phyloP scores from a whole-genome alignment of 352 stramenopile genomes.

The Blastocystis sp. region DNA sequence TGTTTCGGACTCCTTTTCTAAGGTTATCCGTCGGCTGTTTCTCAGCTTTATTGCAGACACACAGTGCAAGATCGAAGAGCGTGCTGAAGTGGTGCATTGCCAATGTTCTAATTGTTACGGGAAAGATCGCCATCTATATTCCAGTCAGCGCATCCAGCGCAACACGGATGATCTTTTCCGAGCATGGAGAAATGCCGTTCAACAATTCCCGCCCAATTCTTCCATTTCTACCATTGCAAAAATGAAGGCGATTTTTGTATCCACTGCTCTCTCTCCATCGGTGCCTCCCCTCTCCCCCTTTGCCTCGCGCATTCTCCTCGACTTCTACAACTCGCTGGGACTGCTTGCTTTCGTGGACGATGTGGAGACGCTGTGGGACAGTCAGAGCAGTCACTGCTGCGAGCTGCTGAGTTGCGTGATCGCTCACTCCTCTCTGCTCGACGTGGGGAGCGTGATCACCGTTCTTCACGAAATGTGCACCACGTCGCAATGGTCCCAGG shows the following conservation, averaged over 20 bases:
- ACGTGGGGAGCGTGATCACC: background rate
- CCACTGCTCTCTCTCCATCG: too few relatives aligned
- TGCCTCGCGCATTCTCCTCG: background rate
- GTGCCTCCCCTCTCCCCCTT: background rate
- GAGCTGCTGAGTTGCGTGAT: background rate
- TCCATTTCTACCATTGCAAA: background rate
- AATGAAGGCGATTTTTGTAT: background rate
- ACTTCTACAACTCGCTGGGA: background rate
- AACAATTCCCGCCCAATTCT: background rate
- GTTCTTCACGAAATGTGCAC: background rate
- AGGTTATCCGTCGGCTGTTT: background rate
- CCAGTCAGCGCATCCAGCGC: background rate
- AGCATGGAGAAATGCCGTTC: background rate
- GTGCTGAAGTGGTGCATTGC: background rate
- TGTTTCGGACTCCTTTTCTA: background rate
- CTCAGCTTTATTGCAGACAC: background rate
- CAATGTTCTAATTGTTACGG: background rate
- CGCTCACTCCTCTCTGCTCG: background rate
- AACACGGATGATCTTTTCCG: background rate
- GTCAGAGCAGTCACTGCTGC: background rate
- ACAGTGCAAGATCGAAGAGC: background rate
- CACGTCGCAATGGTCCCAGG: background rate
- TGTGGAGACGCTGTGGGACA: conserved; percentile 6
- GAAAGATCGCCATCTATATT: background rate
- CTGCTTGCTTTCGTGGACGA: background rate